Percentiles rank a stretch among this genome's conserved stretches.
phyloP scores from a whole-genome alignment of 2,329 filamentous ascomycete genomes.

The Curvularia verruculosa region DNA sequence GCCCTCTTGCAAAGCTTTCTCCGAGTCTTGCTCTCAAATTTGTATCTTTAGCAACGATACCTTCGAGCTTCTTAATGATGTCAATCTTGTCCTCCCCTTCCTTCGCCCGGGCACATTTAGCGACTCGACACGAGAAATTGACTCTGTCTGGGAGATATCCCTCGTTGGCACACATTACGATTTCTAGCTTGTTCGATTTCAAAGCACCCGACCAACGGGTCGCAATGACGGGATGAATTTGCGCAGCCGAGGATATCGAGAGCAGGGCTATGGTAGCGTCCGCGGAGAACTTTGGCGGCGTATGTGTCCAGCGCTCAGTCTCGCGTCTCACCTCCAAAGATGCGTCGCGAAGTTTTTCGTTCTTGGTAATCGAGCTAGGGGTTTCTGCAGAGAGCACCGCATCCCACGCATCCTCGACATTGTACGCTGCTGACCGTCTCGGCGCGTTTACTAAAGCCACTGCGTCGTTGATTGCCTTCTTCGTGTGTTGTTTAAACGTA shows the following conservation, averaged over 20 bases:
- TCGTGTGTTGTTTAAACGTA: conserved; percentile 66
- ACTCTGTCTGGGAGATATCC: conserved; percentile 68
- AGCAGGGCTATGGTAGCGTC: conserved; percentile 69
- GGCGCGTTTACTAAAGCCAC: conserved; percentile 70
- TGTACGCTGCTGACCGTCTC: conserved; percentile 65
- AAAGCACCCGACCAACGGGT: conserved; percentile 69
- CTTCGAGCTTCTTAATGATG: conserved; percentile 65
- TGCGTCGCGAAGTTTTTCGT: conserved; percentile 59
- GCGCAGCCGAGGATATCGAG: conserved; percentile 64
- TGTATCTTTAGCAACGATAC: conserved; percentile 53
- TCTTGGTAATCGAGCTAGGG: conserved; percentile 60
- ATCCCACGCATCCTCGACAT: conserved; percentile 66
- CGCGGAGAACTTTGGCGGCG: conserved; percentile 66
- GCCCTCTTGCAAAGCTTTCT: conserved; percentile 68
- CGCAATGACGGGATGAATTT: conserved; percentile 71
- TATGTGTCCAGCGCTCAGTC: conserved; percentile 65
- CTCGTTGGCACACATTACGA: conserved; percentile 70
- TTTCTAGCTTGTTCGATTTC: conserved; percentile 64
- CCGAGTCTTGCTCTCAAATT: conserved; percentile 60
- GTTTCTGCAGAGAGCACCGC: conserved; percentile 59
- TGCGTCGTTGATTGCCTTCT: conserved; percentile 67
- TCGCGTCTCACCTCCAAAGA: conserved; percentile 65
- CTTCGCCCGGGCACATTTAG: conserved; percentile 60
- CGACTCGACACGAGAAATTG: conserved; percentile 70
- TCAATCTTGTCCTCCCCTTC: conserved; percentile 62